Evolutionary conservation across 306 rosid species (phyloP), one percentile per base, ranked within the genome.

Genomic region (Trifolium fragiferum): DNA sequence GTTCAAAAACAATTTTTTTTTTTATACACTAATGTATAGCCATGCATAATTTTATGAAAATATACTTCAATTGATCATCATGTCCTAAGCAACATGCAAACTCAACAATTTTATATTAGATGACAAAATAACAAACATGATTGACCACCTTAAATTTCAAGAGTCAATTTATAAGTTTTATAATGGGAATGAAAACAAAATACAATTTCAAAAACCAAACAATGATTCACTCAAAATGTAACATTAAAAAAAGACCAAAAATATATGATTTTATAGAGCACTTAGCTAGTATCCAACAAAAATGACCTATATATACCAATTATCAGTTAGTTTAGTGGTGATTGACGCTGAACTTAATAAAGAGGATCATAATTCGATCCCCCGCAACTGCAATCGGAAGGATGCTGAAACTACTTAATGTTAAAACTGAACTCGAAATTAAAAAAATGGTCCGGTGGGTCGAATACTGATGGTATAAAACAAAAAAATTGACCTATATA

Each of bases 281-380:
- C 51, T 37, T 78, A 23, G n/a, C n/a, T n/a, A n/a, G 79, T 78
- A 78, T 57, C 75, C 30, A 72, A 77, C 82, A 82, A 81, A 66
- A 61, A 20, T 15, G 27, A 20, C 8, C 5, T 38, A 53, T 38
- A 60, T n/a, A 15, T 8, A 27, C 37, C n/a, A n/a, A n/a, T n/a
- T n/a, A n/a, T n/a, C n/a, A n/a, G n/a, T n/a, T n/a, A n/a, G n/a
- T n/a, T n/a, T n/a, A n/a, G n/a, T n/a, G n/a, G n/a, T n/a, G n/a
- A n/a, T n/a, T n/a, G n/a, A n/a, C n/a, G n/a, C n/a, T n/a, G n/a
- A n/a, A n/a, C n/a, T n/a, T n/a, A n/a, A n/a, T n/a, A n/a, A n/a
- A n/a, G n/a, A n/a, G n/a, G n/a, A n/a, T n/a, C n/a, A n/a, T n/a
- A n/a, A n/a, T n/a, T n/a, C n/a, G n/a, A n/a, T n/a, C n/a, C n/a